Evolutionary conservation across 2,329 filamentous ascomycete genomes (phyloP).

Genomic region (Fusarium nanum): DNA sequence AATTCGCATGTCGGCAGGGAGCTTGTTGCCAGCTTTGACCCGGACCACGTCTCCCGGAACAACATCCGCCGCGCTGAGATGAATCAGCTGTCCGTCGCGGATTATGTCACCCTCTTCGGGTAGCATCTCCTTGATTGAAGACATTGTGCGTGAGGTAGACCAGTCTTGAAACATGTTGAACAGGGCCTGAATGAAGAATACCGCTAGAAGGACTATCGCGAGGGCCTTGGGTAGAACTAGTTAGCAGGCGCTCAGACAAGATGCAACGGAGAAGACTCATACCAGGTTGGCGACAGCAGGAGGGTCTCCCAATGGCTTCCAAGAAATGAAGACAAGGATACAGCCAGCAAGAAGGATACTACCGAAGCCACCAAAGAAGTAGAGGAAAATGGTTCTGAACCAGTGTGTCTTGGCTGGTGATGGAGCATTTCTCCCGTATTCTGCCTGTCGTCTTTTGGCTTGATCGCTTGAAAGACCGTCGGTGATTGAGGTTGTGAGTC

Average conservation of each 20-base stretch:
- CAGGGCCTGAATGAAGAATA: background rate
- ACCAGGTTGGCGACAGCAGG: slow-evolving; percentile 8
- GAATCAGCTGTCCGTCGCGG: slow-evolving; percentile 1
- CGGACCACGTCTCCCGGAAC: slow-evolving; percentile 5
- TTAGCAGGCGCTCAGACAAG: too few species aligned
- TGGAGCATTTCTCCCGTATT: slow-evolving; percentile 13
- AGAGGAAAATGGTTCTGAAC: slow-evolving; percentile 15
- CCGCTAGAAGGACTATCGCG: background rate
- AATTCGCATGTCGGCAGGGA: slow-evolving; percentile 6
- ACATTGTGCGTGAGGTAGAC: slow-evolving; percentile 22
- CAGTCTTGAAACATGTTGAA: slow-evolving; percentile 25
- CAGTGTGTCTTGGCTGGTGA: slow-evolving; percentile 11
- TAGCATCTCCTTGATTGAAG: slow-evolving; percentile 8
- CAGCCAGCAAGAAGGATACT: background rate
- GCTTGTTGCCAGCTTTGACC: slow-evolving; percentile 11
- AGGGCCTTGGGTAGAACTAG: too few species aligned
- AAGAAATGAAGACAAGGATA: slow-evolving; percentile 8
- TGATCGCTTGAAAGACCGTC: slow-evolving; percentile 3
- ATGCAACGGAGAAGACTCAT: too few species aligned
- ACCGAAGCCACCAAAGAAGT: slow-evolving; percentile 18
- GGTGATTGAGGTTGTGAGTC: slow-evolving; percentile 8
- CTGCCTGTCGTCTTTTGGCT: background rate
- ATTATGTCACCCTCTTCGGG: slow-evolving; percentile 9
- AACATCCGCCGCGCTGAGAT: background rate
- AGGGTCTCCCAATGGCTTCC: slow-evolving; percentile 13